Evolutionary conservation across 2,329 filamentous ascomycete genomes (phyloP), one percentile per base, ranked within the genome.

Genomic region (Apiospora koreana): DNA sequence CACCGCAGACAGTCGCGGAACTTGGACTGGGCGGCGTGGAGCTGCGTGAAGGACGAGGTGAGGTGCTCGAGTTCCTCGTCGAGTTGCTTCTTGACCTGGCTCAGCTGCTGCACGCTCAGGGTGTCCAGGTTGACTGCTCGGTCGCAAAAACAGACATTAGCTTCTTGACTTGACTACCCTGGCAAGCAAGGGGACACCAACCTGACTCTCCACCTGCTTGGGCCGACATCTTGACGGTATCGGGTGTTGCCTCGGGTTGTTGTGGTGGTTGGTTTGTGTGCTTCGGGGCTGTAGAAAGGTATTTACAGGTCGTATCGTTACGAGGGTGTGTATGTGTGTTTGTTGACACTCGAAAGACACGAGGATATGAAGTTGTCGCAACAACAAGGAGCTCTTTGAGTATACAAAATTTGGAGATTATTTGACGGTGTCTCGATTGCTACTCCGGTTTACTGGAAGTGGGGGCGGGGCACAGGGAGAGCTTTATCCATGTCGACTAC

Each of bases 61-160:
- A 99, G 89, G 84, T 98, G 95, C 80, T 97, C 94, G 74, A 99
- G 92, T 83, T 99, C 96, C 78, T 96, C 92, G 81, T 97, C 95
- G 75, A 99, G 92, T 81, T 98, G 95, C 81, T 96, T 94, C 86
- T 99, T 98, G 75, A 99, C 92, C 76, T 94, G 91, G 75, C 90
- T 92, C 75, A 99, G 92, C 83, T 98, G 95, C 75, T 94, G 93
- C 35, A 92, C 87, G 76, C 92, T 93, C 77, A 99, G 92, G 72
- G 88, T 90, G 76, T 92, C 90, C 77, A 99, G 85, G 75, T 87
- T 88, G 75, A 90, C 88, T 89, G 74, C 25, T 8, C 65, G 35
- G 28, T 35, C 38, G 21, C 46, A 25, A n/a, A 42, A 28, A 8
- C 18, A 23, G 35, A 4, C 6, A 42, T 68, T 48, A 68, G 66